Evolutionary conservation across 352 stramenopile species (phyloP), one percentile per base, ranked within the genome.

Genomic region (Phytopythium litorale): DNA sequence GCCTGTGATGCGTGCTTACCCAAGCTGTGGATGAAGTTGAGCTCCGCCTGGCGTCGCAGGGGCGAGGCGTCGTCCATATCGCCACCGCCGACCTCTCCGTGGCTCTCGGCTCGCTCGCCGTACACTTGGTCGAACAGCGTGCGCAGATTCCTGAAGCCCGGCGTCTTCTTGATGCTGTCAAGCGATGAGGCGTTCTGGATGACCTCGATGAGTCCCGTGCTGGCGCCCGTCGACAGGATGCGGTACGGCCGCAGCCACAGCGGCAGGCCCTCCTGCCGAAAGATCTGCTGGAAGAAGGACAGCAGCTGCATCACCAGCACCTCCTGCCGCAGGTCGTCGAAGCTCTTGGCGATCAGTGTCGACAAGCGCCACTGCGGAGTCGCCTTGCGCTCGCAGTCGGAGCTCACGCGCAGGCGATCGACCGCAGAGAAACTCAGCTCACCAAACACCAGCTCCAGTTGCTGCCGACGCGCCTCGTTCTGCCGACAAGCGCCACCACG

Each of bases 261-360:
- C 35, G 89, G 81, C 18, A 99, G 66, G 25, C 88, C 76, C 28
- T 97, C 92, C 58, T 88, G 83, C 56, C 88, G 68, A 66, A 99
- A 99, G 63, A 98, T 96, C 46, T 97, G 86, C 49, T 97, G 76
- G 56, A 98, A 98, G 59, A 98, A 90, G 53, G 91, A 87, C 56
- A 99, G 98, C 21, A 99, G 78, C 71, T 99, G 96, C 88, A 99
- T 98, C 7, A 98, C 92, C 64, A 99, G 96, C 43, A 98, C 92
- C 78, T 99, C 97, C 70, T 99, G 97, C 6, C 97, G 80, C 54
- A 99, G 71, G 65, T 99, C 97, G 75, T 99, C 97, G 69, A 98
- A 98, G 54, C 92, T 98, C 81, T 94, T 99, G 33, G 98, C 88
- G 73, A 99, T 99, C 33, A 98, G 81, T 25, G 81, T 79, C 33